These are phyloP conservation scores for Trichoderma reesei DNA, from an alignment of 495 filamentous ascomycete genomes.

Conservation along the genomic window DNA sequence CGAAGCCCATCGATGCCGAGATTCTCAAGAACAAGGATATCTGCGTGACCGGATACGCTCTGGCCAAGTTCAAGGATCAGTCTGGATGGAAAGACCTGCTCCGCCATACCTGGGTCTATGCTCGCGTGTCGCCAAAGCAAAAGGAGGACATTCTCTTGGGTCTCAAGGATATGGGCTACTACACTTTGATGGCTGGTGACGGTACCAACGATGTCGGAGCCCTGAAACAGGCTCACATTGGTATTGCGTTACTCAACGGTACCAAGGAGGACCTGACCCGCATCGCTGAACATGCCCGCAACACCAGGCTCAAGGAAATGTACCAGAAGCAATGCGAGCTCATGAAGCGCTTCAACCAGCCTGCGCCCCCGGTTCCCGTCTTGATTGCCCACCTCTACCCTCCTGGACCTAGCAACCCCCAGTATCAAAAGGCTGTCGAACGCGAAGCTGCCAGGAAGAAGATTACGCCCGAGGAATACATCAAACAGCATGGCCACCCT, in stretches of 20 bases:
- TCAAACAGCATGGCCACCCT: constrained; percentile 29
- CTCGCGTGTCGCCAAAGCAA: constrained; percentile 94
- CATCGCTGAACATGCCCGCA: constrained; percentile 86
- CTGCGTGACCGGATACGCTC: constrained; percentile 90
- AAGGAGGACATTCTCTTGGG: constrained; percentile 98
- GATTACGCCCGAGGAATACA: constrained; percentile 33
- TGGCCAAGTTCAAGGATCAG: constrained; percentile 81
- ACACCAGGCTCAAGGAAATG: constrained; percentile 94
- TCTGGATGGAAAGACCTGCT: constrained; percentile 61
- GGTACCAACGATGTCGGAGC: constrained; percentile 98
- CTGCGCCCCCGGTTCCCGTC: constrained; percentile 75
- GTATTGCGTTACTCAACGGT: constrained; percentile 91
- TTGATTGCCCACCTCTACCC: constrained; percentile 93
- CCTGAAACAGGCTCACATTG: constrained; percentile 95
- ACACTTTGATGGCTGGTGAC: constrained; percentile 97
- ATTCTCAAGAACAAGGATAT: constrained; percentile 85
- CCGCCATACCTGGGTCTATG: constrained; percentile 93
- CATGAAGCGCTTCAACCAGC: constrained; percentile 91
- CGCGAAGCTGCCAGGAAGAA: constrained; percentile 71
- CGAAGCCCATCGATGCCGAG: constrained; percentile 65
- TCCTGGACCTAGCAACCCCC: constrained; percentile 82
- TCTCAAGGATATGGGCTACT: constrained; percentile 92
- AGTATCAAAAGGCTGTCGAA: constrained; percentile 88
- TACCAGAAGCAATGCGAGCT: constrained; percentile 91
- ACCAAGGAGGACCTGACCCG: constrained; percentile 80